Evolutionary conservation across 768 basidiomycete genomes (phyloP).

Genomic region (Coprinellus micaceus): DNA sequence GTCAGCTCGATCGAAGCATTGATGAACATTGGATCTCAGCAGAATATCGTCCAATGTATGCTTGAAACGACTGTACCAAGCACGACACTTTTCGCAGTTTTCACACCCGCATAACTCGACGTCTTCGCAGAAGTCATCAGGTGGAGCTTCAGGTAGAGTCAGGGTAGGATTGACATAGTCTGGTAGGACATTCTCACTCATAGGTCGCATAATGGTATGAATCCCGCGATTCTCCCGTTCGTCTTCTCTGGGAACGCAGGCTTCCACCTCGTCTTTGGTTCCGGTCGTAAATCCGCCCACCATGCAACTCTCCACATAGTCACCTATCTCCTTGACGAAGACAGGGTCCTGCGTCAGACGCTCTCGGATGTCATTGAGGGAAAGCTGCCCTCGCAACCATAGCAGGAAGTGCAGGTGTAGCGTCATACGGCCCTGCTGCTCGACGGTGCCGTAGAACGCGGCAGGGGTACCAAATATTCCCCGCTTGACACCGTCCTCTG

Average conservation of each 20-base stretch:
- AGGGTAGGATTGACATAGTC: constrained; percentile 20
- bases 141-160: constrained; percentile 22
- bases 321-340: constrained; percentile 23
- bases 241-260: neutral
- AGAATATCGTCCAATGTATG: constrained; percentile 24
- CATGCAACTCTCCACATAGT: constrained; percentile 27
- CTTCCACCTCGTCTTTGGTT: constrained; percentile 14
- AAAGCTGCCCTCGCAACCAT: constrained; percentile 27
- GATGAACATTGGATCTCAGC: constrained; percentile 26
- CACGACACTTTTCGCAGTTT: neutral
- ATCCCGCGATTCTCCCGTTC: too few species aligned
- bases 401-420: constrained; percentile 36
- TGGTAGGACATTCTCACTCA: neutral
- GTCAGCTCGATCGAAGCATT: constrained; percentile 12
- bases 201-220: neutral
- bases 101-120: neutral
- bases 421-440: constrained; percentile 33
- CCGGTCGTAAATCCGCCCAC: constrained; percentile 30
- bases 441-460: constrained; percentile 31
- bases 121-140: neutral
- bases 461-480: constrained; percentile 26
- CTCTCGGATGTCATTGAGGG: constrained; percentile 33
- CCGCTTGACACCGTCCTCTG: neutral
- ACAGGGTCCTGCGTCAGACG: constrained; percentile 17
- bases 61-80: constrained; percentile 19